Conservation (phyloP, 176 grass and related monocot genomes). For the Elymus sibiricus region DNA sequence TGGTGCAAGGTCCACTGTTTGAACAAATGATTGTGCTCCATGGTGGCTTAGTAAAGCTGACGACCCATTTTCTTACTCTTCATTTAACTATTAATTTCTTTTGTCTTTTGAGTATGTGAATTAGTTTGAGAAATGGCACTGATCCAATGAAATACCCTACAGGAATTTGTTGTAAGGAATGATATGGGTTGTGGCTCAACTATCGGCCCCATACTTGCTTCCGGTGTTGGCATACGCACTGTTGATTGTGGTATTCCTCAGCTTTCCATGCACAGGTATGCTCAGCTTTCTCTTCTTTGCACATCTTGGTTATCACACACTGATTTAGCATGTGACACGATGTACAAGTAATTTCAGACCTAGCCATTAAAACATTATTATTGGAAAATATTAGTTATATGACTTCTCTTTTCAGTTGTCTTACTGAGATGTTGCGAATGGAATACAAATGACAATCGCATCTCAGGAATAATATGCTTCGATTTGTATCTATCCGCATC, state of each 20-base stretch:
- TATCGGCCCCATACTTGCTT: constrained; percentile 94
- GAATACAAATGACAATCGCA: background rate
- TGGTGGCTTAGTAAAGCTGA: background rate
- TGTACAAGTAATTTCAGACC: background rate
- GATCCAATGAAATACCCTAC: background rate
- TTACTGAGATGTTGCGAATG: background rate
- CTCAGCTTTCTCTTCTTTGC: background rate
- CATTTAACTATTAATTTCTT: background rate
- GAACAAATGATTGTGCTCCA: background rate
- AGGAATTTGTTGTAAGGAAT: constrained; percentile 97
- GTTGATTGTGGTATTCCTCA: constrained; percentile 98
- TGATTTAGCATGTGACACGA: background rate
- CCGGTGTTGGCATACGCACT: constrained; percentile 78
- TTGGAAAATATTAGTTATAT: background rate
- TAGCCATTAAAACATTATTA: background rate
- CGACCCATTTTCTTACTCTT: background rate
- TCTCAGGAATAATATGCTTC: background rate
- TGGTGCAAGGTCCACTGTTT: background rate
- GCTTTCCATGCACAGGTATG: constrained; percentile 97
- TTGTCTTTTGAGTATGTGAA: background rate
- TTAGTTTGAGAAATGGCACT: background rate
- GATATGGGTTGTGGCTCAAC: constrained; percentile 98
- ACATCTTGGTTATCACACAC: background rate
- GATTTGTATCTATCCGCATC: background rate
- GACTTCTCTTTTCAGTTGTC: background rate